Percentiles rank a stretch among this genome's conserved stretches.
Conservation (phyloP, 805 yeast genomes). For the Huiozyma sinensis region DNA sequence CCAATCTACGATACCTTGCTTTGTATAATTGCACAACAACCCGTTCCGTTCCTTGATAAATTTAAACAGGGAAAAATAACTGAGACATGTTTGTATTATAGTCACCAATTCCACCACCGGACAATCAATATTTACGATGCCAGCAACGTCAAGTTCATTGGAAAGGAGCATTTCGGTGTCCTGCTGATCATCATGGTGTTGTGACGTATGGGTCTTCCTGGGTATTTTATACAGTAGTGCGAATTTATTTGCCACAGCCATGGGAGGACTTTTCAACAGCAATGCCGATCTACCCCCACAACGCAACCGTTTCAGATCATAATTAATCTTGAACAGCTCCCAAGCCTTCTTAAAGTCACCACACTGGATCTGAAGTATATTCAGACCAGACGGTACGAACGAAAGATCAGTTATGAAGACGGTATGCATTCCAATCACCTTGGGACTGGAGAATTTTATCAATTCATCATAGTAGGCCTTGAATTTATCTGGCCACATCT, state of each 20-base stretch:
- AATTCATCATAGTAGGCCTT: constrained; percentile 57
- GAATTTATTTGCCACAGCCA: constrained; percentile 74
- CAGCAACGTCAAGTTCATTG: background rate
- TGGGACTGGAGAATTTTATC: constrained; percentile 54
- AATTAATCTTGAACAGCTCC: constrained; percentile 56
- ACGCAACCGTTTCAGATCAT: constrained; percentile 61
- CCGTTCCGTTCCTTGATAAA: constrained; percentile 68
- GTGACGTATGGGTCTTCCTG: constrained; percentile 6
- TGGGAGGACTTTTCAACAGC: constrained; percentile 58
- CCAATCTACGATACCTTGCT: constrained; percentile 63
- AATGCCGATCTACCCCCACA: constrained; percentile 84
- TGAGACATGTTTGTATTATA: constrained; percentile 63
- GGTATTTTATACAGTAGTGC: constrained; percentile 58
- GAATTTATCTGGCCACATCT: constrained; percentile 33
- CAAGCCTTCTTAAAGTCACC: constrained; percentile 46
- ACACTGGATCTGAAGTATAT: constrained; percentile 56
- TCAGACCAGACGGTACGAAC: constrained; percentile 62
- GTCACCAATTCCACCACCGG: constrained; percentile 69
- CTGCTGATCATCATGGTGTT: background rate
- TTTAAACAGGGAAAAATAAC: constrained; percentile 64
- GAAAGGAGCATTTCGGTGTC: background rate
- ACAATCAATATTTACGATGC: constrained; percentile 23
- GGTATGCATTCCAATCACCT: constrained; percentile 46
- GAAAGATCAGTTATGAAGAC: constrained; percentile 78
- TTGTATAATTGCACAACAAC: constrained; percentile 66